These are phyloP conservation scores for Zymoseptoria pseudotritici DNA, from an alignment of 2,329 filamentous ascomycete genomes.

Conservation along the genomic window DNA sequence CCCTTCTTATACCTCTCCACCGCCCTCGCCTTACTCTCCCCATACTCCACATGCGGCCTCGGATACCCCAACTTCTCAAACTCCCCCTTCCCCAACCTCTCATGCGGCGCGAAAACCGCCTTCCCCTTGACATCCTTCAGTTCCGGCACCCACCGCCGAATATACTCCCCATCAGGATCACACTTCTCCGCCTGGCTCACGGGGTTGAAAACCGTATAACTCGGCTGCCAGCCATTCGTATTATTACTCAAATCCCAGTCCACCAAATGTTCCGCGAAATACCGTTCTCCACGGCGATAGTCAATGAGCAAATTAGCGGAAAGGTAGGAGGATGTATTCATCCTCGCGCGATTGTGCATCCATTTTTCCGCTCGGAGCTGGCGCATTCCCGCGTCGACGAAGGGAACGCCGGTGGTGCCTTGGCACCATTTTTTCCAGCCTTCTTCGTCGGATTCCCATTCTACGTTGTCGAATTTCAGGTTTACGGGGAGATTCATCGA, in stretches of 20 bases:
- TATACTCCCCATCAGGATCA: slow-evolving; percentile 70
- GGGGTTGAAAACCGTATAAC: slow-evolving; percentile 51
- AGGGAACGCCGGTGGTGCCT: slow-evolving; percentile 42
- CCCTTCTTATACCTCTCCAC: slow-evolving; percentile 39
- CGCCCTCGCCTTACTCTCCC: slow-evolving; percentile 36
- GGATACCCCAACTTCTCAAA: slow-evolving; percentile 44
- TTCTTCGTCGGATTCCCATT: slow-evolving; percentile 46
- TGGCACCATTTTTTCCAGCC: slow-evolving; percentile 44
- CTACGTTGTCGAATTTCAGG: slow-evolving; percentile 45
- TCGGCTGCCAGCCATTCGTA: slow-evolving; percentile 47
- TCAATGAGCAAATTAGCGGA: slow-evolving; percentile 44
- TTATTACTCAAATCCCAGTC: slow-evolving; percentile 45
- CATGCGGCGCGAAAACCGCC: slow-evolving; percentile 43
- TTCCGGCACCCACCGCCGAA: slow-evolving; percentile 75
- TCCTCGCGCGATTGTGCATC: slow-evolving; percentile 47
- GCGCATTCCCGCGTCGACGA: slow-evolving; percentile 47
- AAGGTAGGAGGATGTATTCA: slow-evolving; percentile 44
- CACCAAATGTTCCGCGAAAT: slow-evolving; percentile 44
- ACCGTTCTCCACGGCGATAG: slow-evolving; percentile 44
- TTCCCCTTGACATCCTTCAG: slow-evolving; percentile 47
- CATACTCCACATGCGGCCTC: slow-evolving; percentile 39
- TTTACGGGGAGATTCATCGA: slow-evolving; percentile 46
- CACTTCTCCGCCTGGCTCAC: slow-evolving; percentile 80
- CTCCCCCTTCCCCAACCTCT: slow-evolving; percentile 37
- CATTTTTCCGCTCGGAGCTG: slow-evolving; percentile 43